phyloP scores from a whole-genome alignment of 768 basidiomycete genomes.

The Trichaptum fuscoviolaceum region DNA sequence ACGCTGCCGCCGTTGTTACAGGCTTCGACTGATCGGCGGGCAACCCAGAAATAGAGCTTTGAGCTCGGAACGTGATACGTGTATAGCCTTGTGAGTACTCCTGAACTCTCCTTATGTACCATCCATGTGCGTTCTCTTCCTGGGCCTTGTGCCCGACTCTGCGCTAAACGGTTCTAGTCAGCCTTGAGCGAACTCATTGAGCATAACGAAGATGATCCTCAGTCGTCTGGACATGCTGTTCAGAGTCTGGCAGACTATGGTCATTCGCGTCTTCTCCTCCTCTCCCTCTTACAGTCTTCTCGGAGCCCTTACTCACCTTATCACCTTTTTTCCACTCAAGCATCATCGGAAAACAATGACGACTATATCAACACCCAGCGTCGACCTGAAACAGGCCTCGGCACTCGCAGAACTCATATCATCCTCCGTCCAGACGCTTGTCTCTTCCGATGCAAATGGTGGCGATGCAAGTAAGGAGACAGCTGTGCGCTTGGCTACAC shows the following conservation, averaged over 20 bases:
- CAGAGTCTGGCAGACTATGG: background rate
- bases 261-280: background rate
- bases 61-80: background rate
- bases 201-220: background rate
- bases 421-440: background rate
- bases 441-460: background rate
- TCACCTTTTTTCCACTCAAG: background rate
- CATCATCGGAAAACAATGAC: background rate
- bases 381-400: background rate
- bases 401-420: background rate
- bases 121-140: background rate
- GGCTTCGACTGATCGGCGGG: background rate
- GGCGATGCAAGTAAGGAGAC: background rate
- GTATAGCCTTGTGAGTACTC: background rate
- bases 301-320: background rate
- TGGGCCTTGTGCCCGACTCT: background rate
- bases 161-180: background rate
- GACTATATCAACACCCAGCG: background rate
- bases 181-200: background rate
- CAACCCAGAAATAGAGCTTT: background rate
- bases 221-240: background rate
- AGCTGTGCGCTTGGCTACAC: background rate
- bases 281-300: background rate
- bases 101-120: background rate
- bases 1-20: background rate